Base-by-base conservation (phyloP, 148 eudicot species). In the Selenicereus undatus region DNA sequence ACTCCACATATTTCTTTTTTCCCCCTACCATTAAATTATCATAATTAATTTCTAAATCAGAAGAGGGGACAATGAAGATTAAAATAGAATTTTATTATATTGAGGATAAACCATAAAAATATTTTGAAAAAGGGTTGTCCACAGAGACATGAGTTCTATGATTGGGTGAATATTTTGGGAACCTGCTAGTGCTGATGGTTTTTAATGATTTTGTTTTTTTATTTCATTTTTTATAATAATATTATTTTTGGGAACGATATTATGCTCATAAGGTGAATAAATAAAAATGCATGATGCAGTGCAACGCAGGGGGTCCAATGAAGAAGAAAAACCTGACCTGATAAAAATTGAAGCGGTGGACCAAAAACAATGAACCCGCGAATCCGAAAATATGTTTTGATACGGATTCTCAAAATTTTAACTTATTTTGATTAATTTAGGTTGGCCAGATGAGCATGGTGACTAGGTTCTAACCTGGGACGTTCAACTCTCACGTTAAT, bases 261-360 rank as follows among this genome's bases (percentile, higher is more conserved):
- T 9, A 3, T 43, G 24, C 24, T 12, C 5, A 26, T 6, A 51
- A 70, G n/a, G 26, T 17, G n/a, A 32, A 39, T 72, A 58, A n/a
- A 68, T n/a, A 4, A 66, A 45, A 17, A n/a, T 12, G 29, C 14
- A 32, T 54, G 80, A 75, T 79, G 76, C 71, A 83, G 69, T 79
- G 80, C 86, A 79, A 65, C 51, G 81, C 13, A 82, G 62, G 85
- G 45, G 82, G 85, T 83, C 85, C 82, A 83, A 80, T 79, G 32
- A 80, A 48, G 12, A 12, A 26, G n/a, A 50, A 71, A 80, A 35
- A 26, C 58, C 60, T 78, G 69, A 62, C 65, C 14, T 36, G 16
- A 56, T 73, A 0, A 22, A 50, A 14, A 4, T n/a, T 43, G 13
- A 81, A 77, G 84, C 84, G 85, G 82, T 83, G 75, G 86, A 76